A percentile compares a stretch with the other conserved stretches of the same genome.
Conservation (phyloP, 352 stramenopile species). For the Albugo candida region DNA sequence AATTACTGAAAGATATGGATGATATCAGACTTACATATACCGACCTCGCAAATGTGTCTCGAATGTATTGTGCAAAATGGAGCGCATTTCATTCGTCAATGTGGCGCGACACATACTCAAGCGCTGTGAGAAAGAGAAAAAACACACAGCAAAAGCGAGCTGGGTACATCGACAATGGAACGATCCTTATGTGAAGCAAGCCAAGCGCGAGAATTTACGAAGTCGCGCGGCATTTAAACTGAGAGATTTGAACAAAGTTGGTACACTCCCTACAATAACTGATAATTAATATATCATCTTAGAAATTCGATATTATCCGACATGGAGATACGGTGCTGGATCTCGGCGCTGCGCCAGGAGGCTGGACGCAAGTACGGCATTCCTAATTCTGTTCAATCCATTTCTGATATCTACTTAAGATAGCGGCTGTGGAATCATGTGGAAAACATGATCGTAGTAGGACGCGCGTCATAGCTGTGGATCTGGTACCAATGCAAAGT, state of each 20-base stretch:
- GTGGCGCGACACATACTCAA: no score
- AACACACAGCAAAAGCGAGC: constrained; percentile 61
- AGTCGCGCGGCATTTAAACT: constrained; percentile 72
- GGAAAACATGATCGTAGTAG: constrained; percentile 1
- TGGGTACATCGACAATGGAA: constrained; percentile 74
- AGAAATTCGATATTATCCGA: constrained; percentile 48
- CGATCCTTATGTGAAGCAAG: constrained; percentile 69
- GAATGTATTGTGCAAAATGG: no score
- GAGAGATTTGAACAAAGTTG: constrained; percentile 53
- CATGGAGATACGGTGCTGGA: constrained; percentile 57
- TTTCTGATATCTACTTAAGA: constrained; percentile 4
- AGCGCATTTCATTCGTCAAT: no score
- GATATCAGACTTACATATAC: no score
- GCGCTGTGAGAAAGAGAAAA: constrained; percentile 5
- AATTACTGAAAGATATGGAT: no score
- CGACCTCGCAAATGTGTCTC: no score
- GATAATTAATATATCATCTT: constrained; percentile 3
- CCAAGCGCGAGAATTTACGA: constrained; percentile 61
- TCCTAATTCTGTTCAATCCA: not conserved
- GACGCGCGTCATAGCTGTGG: constrained; percentile 34
- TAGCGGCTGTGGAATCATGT: constrained; percentile 27
- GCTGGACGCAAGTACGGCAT: constrained; percentile 49
- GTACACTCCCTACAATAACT: not conserved
- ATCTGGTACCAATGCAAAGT: constrained; percentile 47
- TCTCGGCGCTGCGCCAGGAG: constrained; percentile 60